phyloP scores from a whole-genome alignment of 2,329 filamentous ascomycete genomes.

The Colletotrichum cuscutae region DNA sequence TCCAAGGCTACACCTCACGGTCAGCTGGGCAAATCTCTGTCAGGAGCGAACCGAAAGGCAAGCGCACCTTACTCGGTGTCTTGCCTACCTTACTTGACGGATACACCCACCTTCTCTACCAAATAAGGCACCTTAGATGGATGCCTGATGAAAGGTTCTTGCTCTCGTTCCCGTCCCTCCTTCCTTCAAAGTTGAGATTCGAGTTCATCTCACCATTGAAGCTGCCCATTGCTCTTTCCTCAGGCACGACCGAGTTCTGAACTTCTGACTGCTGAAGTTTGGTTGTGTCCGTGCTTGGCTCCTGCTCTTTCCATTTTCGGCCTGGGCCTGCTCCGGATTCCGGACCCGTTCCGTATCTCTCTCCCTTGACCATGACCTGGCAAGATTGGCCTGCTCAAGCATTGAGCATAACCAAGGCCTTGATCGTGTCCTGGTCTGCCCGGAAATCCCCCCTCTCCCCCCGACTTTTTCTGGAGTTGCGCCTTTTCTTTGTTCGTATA shows the following conservation, averaged over 20 bases:
- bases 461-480: not conserved
- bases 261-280: not conserved
- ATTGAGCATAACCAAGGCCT: not conserved
- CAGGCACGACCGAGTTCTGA: not conserved
- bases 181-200: not conserved
- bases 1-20: not conserved
- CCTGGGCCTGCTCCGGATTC: not conserved
- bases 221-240: not conserved
- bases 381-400: not conserved
- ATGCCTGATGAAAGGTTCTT: not conserved
- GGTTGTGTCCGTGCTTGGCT: not conserved
- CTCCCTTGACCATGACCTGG: slow-evolving; percentile 7
- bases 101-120: not conserved
- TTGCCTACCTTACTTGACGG: not conserved
- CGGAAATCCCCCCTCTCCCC: not conserved
- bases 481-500: not conserved
- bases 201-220: not conserved
- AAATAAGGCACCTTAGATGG: not conserved
- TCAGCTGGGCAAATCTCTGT: not conserved
- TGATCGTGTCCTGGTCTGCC: not conserved
- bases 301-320: not conserved
- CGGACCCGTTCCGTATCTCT: slow-evolving; percentile 2
- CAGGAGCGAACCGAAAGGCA: not conserved
- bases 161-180: not conserved
- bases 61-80: not conserved